Percentiles rank a stretch among this genome's conserved stretches.
Evolutionary conservation across 2,329 filamentous ascomycete genomes (phyloP).

Genomic region (Colletotrichum filicis): DNA sequence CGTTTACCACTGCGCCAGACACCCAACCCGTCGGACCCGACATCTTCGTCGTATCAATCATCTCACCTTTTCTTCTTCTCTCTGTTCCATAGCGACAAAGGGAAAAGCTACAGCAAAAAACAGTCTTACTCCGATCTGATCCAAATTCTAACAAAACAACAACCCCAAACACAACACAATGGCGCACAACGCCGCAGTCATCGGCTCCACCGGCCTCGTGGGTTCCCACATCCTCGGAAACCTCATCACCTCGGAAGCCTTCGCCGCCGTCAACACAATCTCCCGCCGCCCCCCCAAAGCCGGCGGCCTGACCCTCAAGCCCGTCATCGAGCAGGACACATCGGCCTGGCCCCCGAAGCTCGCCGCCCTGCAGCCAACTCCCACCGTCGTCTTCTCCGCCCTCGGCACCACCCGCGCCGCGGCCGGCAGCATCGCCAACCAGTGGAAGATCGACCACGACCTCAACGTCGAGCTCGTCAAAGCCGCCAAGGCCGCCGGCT

Average conservation of each 20-base stretch:
- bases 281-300: conserved; percentile 72
- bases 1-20: not conserved
- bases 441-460: conserved; percentile 90
- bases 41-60: conserved; percentile 17
- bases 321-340: conserved; percentile 75
- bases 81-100: not conserved
- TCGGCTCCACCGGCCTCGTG: conserved; percentile 74
- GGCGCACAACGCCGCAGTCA: conserved; percentile 48
- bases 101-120: not conserved
- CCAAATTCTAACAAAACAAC: not conserved
- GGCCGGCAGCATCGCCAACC: conserved; percentile 81
- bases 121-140: not conserved
- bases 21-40: conserved; percentile 10
- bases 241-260: conserved; percentile 65
- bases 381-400: conserved; percentile 77
- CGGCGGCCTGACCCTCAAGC: conserved; percentile 59
- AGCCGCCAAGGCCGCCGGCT: conserved; percentile 78
- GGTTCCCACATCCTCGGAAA: conserved; percentile 79
- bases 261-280: conserved; percentile 70
- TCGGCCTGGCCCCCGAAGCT: conserved; percentile 75
- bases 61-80: not conserved
- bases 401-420: conserved; percentile 82
- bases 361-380: conserved; percentile 62
- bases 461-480: conserved; percentile 83
- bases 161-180: not conserved